These are phyloP conservation scores for Oryza rufipogon DNA, from an alignment of 176 grass and related monocot species.

Conservation along the genomic window DNA sequence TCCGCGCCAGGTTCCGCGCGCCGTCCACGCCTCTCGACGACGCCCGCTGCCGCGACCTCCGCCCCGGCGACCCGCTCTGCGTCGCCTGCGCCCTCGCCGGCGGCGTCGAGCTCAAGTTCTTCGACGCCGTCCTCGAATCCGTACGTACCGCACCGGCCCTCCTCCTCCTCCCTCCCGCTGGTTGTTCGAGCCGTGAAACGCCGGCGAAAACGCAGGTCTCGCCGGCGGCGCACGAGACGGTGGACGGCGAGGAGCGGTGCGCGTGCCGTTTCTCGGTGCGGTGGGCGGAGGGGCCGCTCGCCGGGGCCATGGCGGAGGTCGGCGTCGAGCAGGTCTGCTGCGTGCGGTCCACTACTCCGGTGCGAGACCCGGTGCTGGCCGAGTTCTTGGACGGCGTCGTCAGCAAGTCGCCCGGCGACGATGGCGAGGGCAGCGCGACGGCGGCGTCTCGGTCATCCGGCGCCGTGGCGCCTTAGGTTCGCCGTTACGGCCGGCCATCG, in stretches of 20 bases:
- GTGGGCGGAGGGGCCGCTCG: slow-evolving; percentile 36
- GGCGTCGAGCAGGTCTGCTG: slow-evolving; percentile 36
- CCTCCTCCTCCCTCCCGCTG: not conserved
- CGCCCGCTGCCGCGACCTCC: slow-evolving; percentile 46
- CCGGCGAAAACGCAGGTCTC: slow-evolving; percentile 23
- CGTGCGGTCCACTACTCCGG: slow-evolving; percentile 28
- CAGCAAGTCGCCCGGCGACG: not conserved
- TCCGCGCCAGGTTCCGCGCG: slow-evolving; percentile 46
- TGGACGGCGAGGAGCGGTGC: slow-evolving; percentile 47
- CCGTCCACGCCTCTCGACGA: slow-evolving; percentile 24
- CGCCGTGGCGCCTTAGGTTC: not conserved
- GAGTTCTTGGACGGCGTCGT: slow-evolving; percentile 42
- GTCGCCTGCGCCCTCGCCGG: slow-evolving; percentile 32
- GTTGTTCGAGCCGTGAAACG: not conserved
- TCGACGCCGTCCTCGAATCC: slow-evolving; percentile 48
- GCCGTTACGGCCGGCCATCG: not conserved
- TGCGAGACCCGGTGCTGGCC: slow-evolving; percentile 31
- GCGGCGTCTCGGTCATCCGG: not conserved
- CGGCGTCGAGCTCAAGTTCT: slow-evolving; percentile 32
- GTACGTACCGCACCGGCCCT: slow-evolving; percentile 22
- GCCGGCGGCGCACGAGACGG: slow-evolving; percentile 4
- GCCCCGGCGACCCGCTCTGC: slow-evolving; percentile 40
- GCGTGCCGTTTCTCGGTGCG: slow-evolving; percentile 38
- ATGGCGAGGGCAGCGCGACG: not conserved
- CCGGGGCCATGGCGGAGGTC: slow-evolving; percentile 2